phyloP scores from a whole-genome alignment of 768 basidiomycete species.

The Baorangia bicolor region DNA sequence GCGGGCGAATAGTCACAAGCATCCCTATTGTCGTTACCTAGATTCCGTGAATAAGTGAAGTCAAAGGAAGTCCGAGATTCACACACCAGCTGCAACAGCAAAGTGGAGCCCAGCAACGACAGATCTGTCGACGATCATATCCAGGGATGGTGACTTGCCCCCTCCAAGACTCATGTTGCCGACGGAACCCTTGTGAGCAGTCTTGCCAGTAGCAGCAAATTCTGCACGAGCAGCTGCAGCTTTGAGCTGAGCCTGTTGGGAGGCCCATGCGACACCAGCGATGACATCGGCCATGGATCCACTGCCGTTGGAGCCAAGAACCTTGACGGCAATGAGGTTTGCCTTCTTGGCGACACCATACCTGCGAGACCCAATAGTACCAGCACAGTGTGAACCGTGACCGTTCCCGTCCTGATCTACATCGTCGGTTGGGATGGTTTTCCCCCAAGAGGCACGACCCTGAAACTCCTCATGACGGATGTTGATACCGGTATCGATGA shows the following conservation, averaged over 20 bases:
- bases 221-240: slow-evolving; percentile 63
- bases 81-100: slow-evolving; percentile 90
- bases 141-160: slow-evolving; percentile 83
- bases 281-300: slow-evolving; percentile 96
- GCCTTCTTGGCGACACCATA: slow-evolving; percentile 97
- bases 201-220: slow-evolving; percentile 68
- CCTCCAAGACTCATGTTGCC: slow-evolving; percentile 98
- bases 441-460: slow-evolving; percentile 90
- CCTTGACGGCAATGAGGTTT: slow-evolving; percentile 87
- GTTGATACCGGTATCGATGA: slow-evolving; percentile 91
- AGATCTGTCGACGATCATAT: slow-evolving; percentile 82
- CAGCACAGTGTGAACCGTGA: slow-evolving; percentile 93
- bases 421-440: slow-evolving; percentile 83
- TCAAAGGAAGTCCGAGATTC: neutral
- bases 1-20: slow-evolving; percentile 95
- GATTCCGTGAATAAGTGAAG: neutral
- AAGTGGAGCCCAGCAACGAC: slow-evolving; percentile 88
- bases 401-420: slow-evolving; percentile 91
- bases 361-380: slow-evolving; percentile 89
- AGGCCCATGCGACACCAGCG: slow-evolving; percentile 83
- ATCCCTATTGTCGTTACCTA: slow-evolving; percentile 81
- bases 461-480: slow-evolving; percentile 81
- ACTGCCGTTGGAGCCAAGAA: slow-evolving; percentile 90
- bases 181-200: slow-evolving; percentile 89
- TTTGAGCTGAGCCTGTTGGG: slow-evolving; percentile 49